Evolutionary conservation across 352 stramenopile species (phyloP).

Genomic region (Pythium aristosporum): DNA sequence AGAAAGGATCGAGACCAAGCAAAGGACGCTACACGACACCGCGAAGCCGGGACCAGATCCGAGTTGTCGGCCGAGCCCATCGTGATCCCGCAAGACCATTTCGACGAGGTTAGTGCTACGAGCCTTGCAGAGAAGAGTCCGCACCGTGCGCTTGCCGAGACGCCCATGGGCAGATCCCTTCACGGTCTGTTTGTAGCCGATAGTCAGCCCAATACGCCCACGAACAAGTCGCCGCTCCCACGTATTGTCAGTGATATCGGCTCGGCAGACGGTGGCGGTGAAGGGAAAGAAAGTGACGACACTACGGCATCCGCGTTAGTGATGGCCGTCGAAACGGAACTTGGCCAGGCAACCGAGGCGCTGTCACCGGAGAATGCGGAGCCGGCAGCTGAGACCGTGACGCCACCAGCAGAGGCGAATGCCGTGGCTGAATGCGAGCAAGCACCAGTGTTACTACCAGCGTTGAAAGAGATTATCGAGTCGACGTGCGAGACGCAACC

Average conservation of each 20-base stretch:
- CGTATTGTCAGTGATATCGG: conserved; percentile 10
- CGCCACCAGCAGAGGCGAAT: neutral
- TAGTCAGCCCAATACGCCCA: conserved; percentile 24
- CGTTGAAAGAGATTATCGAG: conserved; percentile 23
- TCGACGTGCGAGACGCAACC: conserved; percentile 26
- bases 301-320: conserved; percentile 8
- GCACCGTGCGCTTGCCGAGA: conserved; percentile 52
- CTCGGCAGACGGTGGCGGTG: conserved; percentile 4
- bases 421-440: neutral
- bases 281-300: conserved; percentile 1
- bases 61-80: conserved; percentile 24
- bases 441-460: neutral
- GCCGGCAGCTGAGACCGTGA: neutral
- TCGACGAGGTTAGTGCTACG: neutral
- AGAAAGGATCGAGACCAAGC: neutral
- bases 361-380: neutral
- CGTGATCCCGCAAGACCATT: conserved; percentile 13
- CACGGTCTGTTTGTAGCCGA: conserved; percentile 52
- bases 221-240: conserved; percentile 15
- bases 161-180: conserved; percentile 53
- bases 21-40: neutral
- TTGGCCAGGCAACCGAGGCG: conserved; percentile 1
- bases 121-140: conserved; percentile 29
- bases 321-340: conserved; percentile 14
- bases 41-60: neutral